Evolutionary conservation across 495 filamentous ascomycete species (phyloP).

Genomic region (Trichocladium uniseriatum): DNA sequence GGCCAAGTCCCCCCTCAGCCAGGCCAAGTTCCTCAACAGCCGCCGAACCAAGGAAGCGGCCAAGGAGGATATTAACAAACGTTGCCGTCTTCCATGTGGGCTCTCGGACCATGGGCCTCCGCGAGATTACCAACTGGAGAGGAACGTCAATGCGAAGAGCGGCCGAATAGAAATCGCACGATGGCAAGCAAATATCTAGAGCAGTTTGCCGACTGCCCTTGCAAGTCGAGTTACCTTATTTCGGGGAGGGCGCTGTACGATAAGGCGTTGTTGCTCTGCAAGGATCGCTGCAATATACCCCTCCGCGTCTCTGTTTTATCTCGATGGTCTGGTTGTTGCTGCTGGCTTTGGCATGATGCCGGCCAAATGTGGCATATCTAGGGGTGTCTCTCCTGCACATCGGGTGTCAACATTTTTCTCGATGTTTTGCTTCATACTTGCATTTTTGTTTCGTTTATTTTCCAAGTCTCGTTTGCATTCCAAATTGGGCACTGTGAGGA

Average conservation of each 20-base stretch:
- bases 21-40: slow-evolving; percentile 24
- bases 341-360: neutral
- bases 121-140: neutral
- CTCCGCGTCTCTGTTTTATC: neutral
- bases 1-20: slow-evolving; percentile 25
- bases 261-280: slow-evolving; percentile 19
- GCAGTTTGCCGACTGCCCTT: too few relatives aligned
- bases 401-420: neutral
- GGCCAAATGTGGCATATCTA: neutral
- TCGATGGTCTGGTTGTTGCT: neutral
- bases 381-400: neutral
- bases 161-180: neutral
- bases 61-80: slow-evolving; percentile 21
- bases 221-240: neutral
- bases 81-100: neutral
- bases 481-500: too few relatives aligned
- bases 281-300: slow-evolving; percentile 12
- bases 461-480: neutral
- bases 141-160: neutral
- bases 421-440: neutral
- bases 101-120: neutral
- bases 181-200: neutral
- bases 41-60: slow-evolving; percentile 24
- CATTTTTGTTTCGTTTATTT: neutral
- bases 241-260: slow-evolving; percentile 18